These are phyloP conservation scores for Solanum ossicruentum DNA, from an alignment of 257 asterid genomes.

Conservation along the genomic window DNA sequence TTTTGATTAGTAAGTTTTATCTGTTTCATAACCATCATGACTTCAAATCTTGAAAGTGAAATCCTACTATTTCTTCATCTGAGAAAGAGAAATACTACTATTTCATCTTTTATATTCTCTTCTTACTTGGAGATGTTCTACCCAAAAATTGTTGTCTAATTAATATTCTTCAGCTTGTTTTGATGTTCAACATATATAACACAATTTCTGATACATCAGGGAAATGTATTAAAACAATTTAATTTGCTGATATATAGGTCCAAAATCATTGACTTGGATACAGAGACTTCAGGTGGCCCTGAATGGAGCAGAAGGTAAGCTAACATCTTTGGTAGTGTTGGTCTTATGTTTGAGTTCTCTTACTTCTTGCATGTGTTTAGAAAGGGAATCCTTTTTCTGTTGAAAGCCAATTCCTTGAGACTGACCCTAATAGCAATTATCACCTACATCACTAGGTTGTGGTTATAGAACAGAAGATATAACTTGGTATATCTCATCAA, in stretches of 20 bases:
- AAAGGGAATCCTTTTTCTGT: background rate
- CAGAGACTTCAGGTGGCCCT: conserved; percentile 20
- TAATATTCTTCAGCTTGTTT: background rate
- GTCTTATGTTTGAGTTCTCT: background rate
- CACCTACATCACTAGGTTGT: background rate
- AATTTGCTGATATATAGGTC: background rate
- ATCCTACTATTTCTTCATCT: background rate
- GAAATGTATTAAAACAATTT: background rate
- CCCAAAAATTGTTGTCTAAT: background rate
- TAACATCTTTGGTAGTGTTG: background rate
- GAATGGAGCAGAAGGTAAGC: conserved; percentile 34
- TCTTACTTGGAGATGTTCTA: background rate
- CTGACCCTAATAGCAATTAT: background rate
- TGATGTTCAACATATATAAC: background rate
- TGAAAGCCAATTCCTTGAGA: background rate
- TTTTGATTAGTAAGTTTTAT: background rate
- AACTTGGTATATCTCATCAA: background rate
- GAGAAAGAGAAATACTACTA: background rate
- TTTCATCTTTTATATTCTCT: background rate
- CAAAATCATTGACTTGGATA: conserved; percentile 21
- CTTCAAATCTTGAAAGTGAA: background rate
- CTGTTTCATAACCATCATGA: background rate
- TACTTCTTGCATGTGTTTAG: background rate
- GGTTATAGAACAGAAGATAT: background rate
- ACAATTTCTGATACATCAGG: background rate